Evolutionary conservation across 2,329 filamentous ascomycete species (phyloP).

Genomic region (Pseudopithomyces chartarum): DNA sequence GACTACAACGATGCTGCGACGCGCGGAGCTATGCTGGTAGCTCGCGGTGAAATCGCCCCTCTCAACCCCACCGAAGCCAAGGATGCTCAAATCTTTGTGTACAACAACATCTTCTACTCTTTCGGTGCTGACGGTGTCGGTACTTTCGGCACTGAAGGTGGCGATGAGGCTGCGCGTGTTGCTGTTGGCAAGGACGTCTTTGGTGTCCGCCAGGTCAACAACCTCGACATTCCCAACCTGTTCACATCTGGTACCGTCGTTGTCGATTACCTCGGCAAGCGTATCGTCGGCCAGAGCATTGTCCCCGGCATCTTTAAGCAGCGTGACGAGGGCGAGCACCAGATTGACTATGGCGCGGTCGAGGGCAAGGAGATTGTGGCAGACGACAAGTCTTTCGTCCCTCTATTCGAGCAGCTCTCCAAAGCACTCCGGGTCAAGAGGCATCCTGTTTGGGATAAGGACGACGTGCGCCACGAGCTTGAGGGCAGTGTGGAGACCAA

Average conservation of each 20-base stretch:
- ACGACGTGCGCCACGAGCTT: slow-evolving; percentile 84
- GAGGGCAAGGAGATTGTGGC: slow-evolving; percentile 96
- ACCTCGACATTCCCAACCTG: slow-evolving; percentile 91
- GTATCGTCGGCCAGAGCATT: slow-evolving; percentile 96
- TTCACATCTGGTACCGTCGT: slow-evolving; percentile 97
- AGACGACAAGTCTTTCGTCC: slow-evolving; percentile 81
- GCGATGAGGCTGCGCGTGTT: slow-evolving; percentile 92
- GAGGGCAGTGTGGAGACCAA: slow-evolving; percentile 98
- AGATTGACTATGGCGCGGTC: slow-evolving; percentile 98
- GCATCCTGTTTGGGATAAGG: slow-evolving; percentile 98
- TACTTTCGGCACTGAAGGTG: slow-evolving; percentile 94
- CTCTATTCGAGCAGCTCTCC: slow-evolving; percentile 87
- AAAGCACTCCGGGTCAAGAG: slow-evolving; percentile 90
- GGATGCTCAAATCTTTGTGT: slow-evolving; percentile 98
- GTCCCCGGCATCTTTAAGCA: slow-evolving; percentile 99
- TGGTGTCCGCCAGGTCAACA: slow-evolving; percentile 93
- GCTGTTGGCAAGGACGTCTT: slow-evolving; percentile 96
- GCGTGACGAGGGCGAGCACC: slow-evolving; percentile 93
- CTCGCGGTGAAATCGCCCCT: slow-evolving; percentile 87
- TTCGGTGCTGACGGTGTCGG: slow-evolving; percentile 97
- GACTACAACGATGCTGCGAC: slow-evolving; percentile 97
- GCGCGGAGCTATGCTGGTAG: slow-evolving; percentile 88
- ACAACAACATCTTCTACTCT: slow-evolving; percentile 99
- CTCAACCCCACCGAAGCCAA: slow-evolving; percentile 91
- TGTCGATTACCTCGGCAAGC: slow-evolving; percentile 95